These are phyloP conservation scores for Pogostemon cablin DNA, from an alignment of 257 asterid genomes.

Conservation along the genomic window DNA sequence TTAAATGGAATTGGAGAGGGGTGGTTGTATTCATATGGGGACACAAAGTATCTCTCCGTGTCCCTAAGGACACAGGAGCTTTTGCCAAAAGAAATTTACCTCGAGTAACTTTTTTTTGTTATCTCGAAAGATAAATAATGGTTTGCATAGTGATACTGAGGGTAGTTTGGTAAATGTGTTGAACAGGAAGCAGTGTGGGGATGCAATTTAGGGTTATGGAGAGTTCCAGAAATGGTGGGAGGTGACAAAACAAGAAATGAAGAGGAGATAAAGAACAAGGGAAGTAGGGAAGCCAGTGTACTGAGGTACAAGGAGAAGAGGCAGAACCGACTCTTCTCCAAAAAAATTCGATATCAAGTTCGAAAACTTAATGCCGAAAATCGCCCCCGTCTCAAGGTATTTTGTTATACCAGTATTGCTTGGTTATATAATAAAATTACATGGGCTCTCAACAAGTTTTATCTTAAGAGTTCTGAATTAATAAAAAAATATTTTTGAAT, in stretches of 20 bases:
- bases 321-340: slow-evolving; percentile 75
- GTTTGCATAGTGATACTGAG: neutral
- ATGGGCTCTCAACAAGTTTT: no score
- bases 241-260: slow-evolving; percentile 27
- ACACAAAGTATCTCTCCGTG: no score
- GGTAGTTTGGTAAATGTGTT: neutral
- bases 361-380: slow-evolving; percentile 87
- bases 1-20: no score
- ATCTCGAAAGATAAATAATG: no score
- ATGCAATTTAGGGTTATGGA: slow-evolving; percentile 47
- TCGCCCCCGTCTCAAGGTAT: slow-evolving; percentile 92
- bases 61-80: no score
- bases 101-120: no score
- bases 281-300: slow-evolving; percentile 75
- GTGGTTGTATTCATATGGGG: no score
- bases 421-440: no score
- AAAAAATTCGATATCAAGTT: slow-evolving; percentile 77
- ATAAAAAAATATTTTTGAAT: no score
- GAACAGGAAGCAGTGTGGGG: slow-evolving; percentile 50
- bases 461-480: no score
- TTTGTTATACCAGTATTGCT: no score
- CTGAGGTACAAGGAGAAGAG: slow-evolving; percentile 89
- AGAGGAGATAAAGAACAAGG: slow-evolving; percentile 39
- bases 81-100: no score
- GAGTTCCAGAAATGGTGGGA: slow-evolving; percentile 62